These are phyloP conservation scores for Phaseolus lunatus DNA, from an alignment of 306 rosid species.

Conservation along the genomic window DNA sequence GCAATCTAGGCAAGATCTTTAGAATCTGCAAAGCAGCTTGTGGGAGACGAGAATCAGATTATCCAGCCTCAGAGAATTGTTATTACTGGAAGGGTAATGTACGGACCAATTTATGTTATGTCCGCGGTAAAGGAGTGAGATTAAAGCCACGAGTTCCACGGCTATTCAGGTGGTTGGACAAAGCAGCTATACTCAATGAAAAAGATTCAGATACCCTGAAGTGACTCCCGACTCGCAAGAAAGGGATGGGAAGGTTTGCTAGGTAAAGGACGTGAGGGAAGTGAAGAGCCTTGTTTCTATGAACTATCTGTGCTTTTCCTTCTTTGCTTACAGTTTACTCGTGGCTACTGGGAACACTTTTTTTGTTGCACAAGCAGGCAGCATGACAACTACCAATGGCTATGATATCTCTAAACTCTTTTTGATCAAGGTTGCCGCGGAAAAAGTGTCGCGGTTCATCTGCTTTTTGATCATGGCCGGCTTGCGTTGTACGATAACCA, in stretches of 20 bases:
- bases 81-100: slow-evolving; percentile 6
- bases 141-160: not conserved
- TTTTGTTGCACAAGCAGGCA: not conserved
- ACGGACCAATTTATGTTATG: not conserved
- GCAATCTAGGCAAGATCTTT: not conserved
- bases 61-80: not conserved
- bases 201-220: not conserved
- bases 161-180: not conserved
- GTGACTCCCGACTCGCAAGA: not conserved
- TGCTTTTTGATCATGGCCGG: not conserved
- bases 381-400: not conserved
- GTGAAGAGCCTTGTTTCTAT: slow-evolving; percentile 17
- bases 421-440: not conserved
- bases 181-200: not conserved
- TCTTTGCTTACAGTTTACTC: not conserved
- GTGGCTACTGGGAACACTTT: slow-evolving; percentile 2
- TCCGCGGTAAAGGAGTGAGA: not conserved
- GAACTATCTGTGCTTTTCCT: not conserved
- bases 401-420: not conserved
- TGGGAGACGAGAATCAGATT: not conserved
- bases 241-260: not conserved
- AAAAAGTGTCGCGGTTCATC: not conserved
- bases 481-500: not conserved
- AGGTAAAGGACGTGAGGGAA: not conserved
- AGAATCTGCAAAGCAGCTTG: slow-evolving; percentile 1